phyloP scores from a whole-genome alignment of 768 basidiomycete species.

The Glaciozyma antarctica region DNA sequence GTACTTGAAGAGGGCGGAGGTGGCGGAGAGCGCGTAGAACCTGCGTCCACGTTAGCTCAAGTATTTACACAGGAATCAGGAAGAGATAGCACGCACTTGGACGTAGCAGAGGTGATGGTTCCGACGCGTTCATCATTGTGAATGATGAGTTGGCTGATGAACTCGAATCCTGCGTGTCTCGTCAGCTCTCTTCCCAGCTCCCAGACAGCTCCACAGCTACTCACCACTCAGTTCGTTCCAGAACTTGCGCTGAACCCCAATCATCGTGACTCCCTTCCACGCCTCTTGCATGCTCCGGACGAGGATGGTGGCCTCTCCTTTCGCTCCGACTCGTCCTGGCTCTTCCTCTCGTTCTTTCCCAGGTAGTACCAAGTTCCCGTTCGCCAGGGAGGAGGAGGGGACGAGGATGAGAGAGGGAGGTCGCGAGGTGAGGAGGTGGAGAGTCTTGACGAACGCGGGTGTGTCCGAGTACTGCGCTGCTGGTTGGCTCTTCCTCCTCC shows the following conservation, averaged over 20 bases:
- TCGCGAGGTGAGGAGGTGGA: slow-evolving; percentile 76
- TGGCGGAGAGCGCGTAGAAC: slow-evolving; percentile 79
- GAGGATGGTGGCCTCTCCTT: slow-evolving; percentile 48
- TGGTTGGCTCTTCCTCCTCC: not conserved
- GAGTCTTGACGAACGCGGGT: slow-evolving; percentile 76
- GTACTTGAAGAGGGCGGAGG: slow-evolving; percentile 78
- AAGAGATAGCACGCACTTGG: slow-evolving; percentile 65
- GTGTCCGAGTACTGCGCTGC: slow-evolving; percentile 62
- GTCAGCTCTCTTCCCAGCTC: not conserved
- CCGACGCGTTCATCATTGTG: slow-evolving; percentile 10
- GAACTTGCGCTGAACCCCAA: slow-evolving; percentile 64
- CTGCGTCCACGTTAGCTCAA: slow-evolving; percentile 41
- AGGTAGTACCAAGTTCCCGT: slow-evolving; percentile 51
- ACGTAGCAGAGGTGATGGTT: slow-evolving; percentile 11
- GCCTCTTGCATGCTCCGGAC: slow-evolving; percentile 66
- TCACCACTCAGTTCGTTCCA: slow-evolving; percentile 76
- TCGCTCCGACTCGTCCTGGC: not conserved
- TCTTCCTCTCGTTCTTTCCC: slow-evolving; percentile 36
- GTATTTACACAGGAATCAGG: not conserved
- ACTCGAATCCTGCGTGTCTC: slow-evolving; percentile 52
- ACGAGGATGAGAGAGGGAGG: slow-evolving; percentile 62
- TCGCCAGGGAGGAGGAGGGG: slow-evolving; percentile 55
- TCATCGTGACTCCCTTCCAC: slow-evolving; percentile 58
- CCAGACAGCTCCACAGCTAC: too few relatives aligned
- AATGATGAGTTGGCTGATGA: slow-evolving; percentile 53